Evolutionary conservation across 768 basidiomycete species (phyloP).

Genomic region (Dictyophora rubrovolvata): DNA sequence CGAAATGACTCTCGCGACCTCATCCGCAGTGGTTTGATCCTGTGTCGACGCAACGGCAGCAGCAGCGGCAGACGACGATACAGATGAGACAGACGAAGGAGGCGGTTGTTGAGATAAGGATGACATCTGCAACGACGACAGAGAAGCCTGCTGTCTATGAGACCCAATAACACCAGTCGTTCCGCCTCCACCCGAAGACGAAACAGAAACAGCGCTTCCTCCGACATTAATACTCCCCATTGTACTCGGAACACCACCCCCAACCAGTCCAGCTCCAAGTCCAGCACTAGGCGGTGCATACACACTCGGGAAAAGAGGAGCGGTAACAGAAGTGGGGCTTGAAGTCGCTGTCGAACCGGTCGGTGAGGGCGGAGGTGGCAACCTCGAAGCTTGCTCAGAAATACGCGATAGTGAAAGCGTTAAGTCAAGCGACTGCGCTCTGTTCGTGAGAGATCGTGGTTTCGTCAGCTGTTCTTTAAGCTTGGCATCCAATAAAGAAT

Average conservation of each 20-base stretch:
- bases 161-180: conserved; percentile 2
- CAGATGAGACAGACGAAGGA: neutral
- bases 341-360: conserved; percentile 69
- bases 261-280: conserved; percentile 28
- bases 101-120: neutral
- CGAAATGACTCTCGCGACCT: conserved; percentile 69
- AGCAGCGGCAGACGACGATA: neutral
- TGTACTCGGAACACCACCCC: conserved; percentile 17
- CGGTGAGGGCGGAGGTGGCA: conserved; percentile 68
- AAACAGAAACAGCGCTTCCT: conserved; percentile 34
- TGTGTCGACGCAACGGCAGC: neutral
- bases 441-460: conserved; percentile 73
- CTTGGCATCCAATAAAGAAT: conserved; percentile 77
- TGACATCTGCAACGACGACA: neutral
- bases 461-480: conserved; percentile 66
- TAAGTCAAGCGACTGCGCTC: conserved; percentile 84
- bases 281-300: conserved; percentile 56
- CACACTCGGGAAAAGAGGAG: conserved; percentile 78
- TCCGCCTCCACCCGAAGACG: neutral
- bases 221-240: conserved; percentile 25
- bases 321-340: conserved; percentile 62
- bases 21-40: conserved; percentile 36
- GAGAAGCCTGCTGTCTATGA: conserved; percentile 1
- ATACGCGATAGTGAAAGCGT: conserved; percentile 78
- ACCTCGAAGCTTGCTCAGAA: conserved; percentile 48